Evolutionary conservation across 202 grass and related monocot species (phyloP), one percentile per base, ranked within the genome.

Genomic region (Setaria italica): DNA sequence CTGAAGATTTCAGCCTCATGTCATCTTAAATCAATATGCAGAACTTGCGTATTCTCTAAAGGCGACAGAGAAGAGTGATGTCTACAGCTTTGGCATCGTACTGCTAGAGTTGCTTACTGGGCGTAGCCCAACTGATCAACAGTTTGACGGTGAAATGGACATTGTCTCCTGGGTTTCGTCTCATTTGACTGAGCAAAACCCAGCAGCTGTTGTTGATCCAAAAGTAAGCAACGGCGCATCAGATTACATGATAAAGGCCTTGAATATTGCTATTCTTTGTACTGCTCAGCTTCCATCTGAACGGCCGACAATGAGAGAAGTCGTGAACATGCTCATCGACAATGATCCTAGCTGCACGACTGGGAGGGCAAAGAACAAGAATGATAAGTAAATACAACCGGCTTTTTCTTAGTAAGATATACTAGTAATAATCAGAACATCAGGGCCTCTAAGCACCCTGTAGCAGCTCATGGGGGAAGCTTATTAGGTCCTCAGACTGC

Each of bases 321-420:
- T 99, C 9, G 85, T 90, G 62, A 94, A 92, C 76, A 91, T 90
- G 93, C 97, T 99, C 56, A 81, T 90, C 12, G 70, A 94, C 78
- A 88, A 85, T 42, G 65, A 82, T 90, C 77, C 87, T 81, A 67
- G 55, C 68, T 81, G 20, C 8, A 20, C 68, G 55, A 46, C 64
- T 9, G 39, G 69, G 62, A 77, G 63, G 43, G 62, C 49, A 73
- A 91, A 85, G 65, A 84, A 72, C 30, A 72, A 49, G 70, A 73
- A 80, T 80, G 76, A 90, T 19, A 85, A 79, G 58, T 70, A 62
- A 75, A 19, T 72, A 15, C 10, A 59, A 16, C 13, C 3, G 2
- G 0, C 30, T 21, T 42, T 79, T 70, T 88, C 70, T 77, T 85
- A 34, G 45, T 66, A 85, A 70, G 14, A 84, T 84, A 34, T 41